Conservation (phyloP, 768 basidiomycete genomes). For the Lactarius deliciosus region DNA sequence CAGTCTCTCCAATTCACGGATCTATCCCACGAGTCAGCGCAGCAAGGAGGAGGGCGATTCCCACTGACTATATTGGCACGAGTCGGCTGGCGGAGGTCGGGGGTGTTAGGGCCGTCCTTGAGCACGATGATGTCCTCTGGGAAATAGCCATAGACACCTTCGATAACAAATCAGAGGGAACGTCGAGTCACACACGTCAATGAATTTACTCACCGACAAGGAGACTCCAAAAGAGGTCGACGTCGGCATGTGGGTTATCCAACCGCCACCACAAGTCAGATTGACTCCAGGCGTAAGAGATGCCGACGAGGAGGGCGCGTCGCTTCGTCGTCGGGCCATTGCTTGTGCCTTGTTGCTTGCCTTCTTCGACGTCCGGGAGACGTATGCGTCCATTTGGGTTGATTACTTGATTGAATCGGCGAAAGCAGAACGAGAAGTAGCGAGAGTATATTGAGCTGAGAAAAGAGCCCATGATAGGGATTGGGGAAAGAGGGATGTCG, state of each 20-base stretch:
- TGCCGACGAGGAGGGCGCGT: constrained; percentile 30
- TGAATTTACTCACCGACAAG: constrained; percentile 14
- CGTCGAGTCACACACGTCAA: not conserved
- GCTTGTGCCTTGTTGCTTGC: not conserved
- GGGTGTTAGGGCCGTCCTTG: constrained; percentile 14
- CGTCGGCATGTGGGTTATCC: constrained; percentile 26
- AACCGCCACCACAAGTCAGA: constrained; percentile 11
- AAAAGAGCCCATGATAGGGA: not conserved
- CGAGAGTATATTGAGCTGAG: constrained; percentile 8
- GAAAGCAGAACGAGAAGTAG: not conserved
- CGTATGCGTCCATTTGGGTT: too few species aligned
- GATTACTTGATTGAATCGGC: not conserved
- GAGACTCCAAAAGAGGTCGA: constrained; percentile 16
- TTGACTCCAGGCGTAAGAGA: constrained; percentile 9
- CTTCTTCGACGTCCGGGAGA: constrained; percentile 4
- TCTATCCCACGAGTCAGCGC: constrained; percentile 14
- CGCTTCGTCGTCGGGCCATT: not conserved
- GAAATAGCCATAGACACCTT: constrained; percentile 23
- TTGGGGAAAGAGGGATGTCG: not conserved
- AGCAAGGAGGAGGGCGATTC: not conserved
- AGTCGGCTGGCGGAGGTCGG: constrained; percentile 23
- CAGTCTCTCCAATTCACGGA: constrained; percentile 20
- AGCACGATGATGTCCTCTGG: constrained; percentile 26
- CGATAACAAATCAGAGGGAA: not conserved
- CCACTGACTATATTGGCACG: constrained; percentile 24